These are phyloP conservation scores for Vaccinium corymbosum DNA, from an alignment of 148 eudicot species.

Conservation along the genomic window DNA sequence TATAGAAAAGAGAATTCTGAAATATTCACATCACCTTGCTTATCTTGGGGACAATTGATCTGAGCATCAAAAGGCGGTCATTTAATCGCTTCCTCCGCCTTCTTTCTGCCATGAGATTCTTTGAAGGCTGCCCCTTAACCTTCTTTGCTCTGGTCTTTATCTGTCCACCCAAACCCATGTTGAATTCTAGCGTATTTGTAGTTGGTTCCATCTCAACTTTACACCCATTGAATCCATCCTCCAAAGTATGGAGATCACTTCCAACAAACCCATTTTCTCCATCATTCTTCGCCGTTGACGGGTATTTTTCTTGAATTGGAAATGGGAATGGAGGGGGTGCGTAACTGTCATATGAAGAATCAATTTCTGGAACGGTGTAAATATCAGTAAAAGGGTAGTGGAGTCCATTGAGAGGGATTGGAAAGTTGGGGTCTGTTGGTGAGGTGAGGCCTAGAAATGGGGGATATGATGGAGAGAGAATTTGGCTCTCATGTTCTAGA, in stretches of 20 bases:
- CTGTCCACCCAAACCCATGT: slow-evolving; percentile 15
- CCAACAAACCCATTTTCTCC: slow-evolving; percentile 18
- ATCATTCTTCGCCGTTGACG: slow-evolving; percentile 18
- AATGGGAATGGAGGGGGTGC: slow-evolving; percentile 2
- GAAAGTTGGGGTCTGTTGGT: slow-evolving; percentile 19
- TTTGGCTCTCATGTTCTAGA: slow-evolving; percentile 20
- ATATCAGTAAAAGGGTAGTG: slow-evolving; percentile 27
- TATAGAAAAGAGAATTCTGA: background rate
- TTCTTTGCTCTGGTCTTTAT: slow-evolving; percentile 24
- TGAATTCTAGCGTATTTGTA: background rate
- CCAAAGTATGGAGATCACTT: slow-evolving; percentile 12
- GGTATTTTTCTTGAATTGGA: background rate
- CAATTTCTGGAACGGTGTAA: slow-evolving; percentile 1
- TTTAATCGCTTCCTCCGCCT: slow-evolving; percentile 45
- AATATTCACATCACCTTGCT: slow-evolving; percentile 34
- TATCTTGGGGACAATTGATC: slow-evolving; percentile 51
- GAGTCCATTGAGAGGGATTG: slow-evolving; percentile 18
- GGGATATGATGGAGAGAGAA: slow-evolving; percentile 19
- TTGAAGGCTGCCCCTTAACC: slow-evolving; percentile 39
- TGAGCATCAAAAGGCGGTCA: slow-evolving; percentile 51
- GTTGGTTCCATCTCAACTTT: slow-evolving; percentile 15
- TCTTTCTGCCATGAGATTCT: slow-evolving; percentile 58
- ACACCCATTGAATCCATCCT: slow-evolving; percentile 14
- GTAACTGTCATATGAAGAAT: slow-evolving; percentile 13
- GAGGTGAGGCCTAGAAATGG: slow-evolving; percentile 24